Evolutionary conservation across 164 flowering plant genomes (phyloP).

Genomic region (Platanus orientalis): DNA sequence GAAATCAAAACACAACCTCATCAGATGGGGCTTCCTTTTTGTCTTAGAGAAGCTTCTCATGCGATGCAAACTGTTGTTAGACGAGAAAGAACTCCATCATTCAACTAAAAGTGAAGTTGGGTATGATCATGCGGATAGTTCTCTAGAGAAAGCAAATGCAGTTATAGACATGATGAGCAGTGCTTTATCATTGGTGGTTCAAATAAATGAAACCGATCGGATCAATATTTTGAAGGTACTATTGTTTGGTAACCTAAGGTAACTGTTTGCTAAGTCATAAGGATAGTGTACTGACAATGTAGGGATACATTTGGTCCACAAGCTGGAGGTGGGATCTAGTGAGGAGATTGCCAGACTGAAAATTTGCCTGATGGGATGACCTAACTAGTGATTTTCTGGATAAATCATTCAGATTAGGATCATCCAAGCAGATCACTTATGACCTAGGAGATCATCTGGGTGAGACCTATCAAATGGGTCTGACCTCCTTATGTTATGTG

Average conservation of each 20-base stretch:
- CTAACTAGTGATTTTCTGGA: too few species aligned
- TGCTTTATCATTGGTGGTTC: conserved; percentile 72
- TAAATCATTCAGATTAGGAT: too few species aligned
- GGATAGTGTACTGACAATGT: too few species aligned
- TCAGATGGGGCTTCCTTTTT: conserved; percentile 90
- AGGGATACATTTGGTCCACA: too few species aligned
- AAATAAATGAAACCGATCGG: conserved; percentile 88
- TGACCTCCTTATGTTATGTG: too few species aligned
- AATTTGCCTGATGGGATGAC: too few species aligned
- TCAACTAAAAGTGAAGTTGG: conserved; percentile 28
- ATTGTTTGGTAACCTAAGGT: neutral
- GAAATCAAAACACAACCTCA: conserved; percentile 66
- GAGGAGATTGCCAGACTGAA: too few species aligned
- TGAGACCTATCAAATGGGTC: too few species aligned
- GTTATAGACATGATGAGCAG: conserved; percentile 88
- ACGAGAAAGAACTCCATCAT: conserved; percentile 63
- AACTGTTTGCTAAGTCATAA: too few species aligned
- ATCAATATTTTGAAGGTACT: conserved; percentile 90
- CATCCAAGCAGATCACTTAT: too few species aligned
- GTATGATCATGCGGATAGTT: conserved; percentile 26
- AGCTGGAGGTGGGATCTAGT: too few species aligned
- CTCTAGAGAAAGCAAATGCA: conserved; percentile 88
- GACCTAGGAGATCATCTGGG: too few species aligned
- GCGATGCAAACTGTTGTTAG: conserved; percentile 75
- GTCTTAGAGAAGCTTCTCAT: conserved; percentile 87